These are phyloP conservation scores for Monascus ruber DNA, from an alignment of 2,329 filamentous ascomycete species.

Conservation along the genomic window DNA sequence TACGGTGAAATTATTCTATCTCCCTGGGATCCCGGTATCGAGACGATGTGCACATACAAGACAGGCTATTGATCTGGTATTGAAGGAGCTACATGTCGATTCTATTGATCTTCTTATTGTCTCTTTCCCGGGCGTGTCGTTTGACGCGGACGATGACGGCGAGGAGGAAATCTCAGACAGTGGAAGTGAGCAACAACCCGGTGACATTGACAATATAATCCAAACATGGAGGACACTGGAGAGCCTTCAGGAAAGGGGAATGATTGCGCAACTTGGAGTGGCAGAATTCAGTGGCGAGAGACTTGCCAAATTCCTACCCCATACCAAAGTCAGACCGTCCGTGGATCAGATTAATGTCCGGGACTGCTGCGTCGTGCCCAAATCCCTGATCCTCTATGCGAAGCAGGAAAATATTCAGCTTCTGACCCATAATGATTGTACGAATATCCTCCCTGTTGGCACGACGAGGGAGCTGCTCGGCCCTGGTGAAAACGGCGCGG, in stretches of 20 bases:
- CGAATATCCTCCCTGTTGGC: constrained; percentile 75
- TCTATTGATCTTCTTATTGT: constrained; percentile 81
- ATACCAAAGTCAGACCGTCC: constrained; percentile 59
- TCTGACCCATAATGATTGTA: constrained; percentile 87
- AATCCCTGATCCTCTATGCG: constrained; percentile 73
- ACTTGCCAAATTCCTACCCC: constrained; percentile 62
- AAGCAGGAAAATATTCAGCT: constrained; percentile 74
- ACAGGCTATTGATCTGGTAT: constrained; percentile 69
- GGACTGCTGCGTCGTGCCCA: constrained; percentile 92
- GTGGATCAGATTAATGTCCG: constrained; percentile 95
- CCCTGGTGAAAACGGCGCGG: constrained; percentile 58
- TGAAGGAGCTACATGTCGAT: constrained; percentile 63
- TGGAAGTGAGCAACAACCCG: constrained; percentile 44
- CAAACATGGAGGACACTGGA: constrained; percentile 62
- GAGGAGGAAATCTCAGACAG: constrained; percentile 47
- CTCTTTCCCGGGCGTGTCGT: constrained; percentile 85
- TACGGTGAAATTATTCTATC: constrained; percentile 89
- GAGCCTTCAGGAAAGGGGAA: constrained; percentile 56
- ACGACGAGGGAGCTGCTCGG: constrained; percentile 77
- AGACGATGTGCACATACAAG: constrained; percentile 58
- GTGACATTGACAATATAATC: constrained; percentile 51
- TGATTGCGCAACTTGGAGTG: constrained; percentile 67
- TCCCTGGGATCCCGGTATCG: constrained; percentile 56
- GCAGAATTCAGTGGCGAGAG: constrained; percentile 85
- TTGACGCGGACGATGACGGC: constrained; percentile 84